Evolutionary conservation across 352 stramenopile species (phyloP), one percentile per base, ranked within the genome.

Genomic region (Phytophthora syringae): DNA sequence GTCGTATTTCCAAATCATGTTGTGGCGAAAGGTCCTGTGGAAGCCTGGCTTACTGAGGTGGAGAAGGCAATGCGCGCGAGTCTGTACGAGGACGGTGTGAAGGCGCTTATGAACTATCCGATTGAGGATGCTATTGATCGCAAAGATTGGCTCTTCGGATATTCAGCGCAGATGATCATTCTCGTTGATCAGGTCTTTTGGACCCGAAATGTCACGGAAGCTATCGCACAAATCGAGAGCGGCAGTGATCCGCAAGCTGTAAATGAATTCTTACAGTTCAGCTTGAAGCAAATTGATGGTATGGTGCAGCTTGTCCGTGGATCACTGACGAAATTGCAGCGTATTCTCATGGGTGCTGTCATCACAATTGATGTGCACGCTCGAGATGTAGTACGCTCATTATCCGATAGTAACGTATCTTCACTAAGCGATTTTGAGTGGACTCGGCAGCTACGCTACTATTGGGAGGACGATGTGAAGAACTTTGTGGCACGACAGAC

Each of bases 321-420:
- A 7, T 72, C 88, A 18, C 72, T 98, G 24, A 86, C 71, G 45
- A 97, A 96, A 54, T 73, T 97, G 16, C 88, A 97, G 57, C 82
- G 92, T 20, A 97, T 94, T 57, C 70, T 97, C 7, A 94, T 97
- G 83, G 92, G 92, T 1, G 91, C 92, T 0, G 52, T 97, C 18
- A 96, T 98, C 60, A 98, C 91, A 1, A 97, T 97, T 60, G 92
- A 97, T 65, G 91, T 98, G 3, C 92, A 98, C 48, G 92, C 90
- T 28, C 89, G 92, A 39, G 92, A 97, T 67, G 90, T 97, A 5
- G 89, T 97, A 18, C 81, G 89, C 3, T 83, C 87, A 2, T 72
- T 98, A 12, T 74, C 92, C 11, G 79, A 93, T 18, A 96, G 83
- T 52, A 87, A 89, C 10, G 72, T 97, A 0, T 84, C 77, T 12